Evolutionary conservation across 345 rosid genomes (phyloP), one percentile per base, ranked within the genome.

Genomic region (Brassica incana): DNA sequence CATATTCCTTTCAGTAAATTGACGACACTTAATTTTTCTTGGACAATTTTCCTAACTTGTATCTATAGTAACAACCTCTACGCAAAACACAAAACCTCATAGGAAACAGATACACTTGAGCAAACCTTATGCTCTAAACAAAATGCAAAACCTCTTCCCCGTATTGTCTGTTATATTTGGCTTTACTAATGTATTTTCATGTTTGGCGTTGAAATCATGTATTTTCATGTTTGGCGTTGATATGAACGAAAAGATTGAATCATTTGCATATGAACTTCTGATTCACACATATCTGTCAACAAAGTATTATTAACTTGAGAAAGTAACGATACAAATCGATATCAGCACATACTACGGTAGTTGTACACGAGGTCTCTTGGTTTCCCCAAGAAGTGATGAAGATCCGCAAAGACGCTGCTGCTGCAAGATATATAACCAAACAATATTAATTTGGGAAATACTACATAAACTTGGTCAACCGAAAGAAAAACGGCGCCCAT

Each of bases 371-470:
- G n/a, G 63, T 80, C 69, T 58, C 77, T 71, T 71, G 77, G 80
- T 60, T 76, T 71, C 45, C 29, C 65, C 27, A 25, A 66, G 43
- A 56, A 38, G 18, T 75, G 68, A 32, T 30, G 80, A 75, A 18
- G 56, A 71, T 75, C 83, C 38, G 11, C 67, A 72, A 76, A 66
- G 79, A 52, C 75, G 75, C 67, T 76, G 79, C 54, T 71, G 83
- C 77, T 79, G 78, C 78, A 78, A 65, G 25, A 11, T 38, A 45
- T 25, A 61, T 59, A 67, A 48, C 54, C 61, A 78, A 65, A 63
- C 40, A 16, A 52, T 36, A 7, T 64, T 18, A 77, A 63, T 25
- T 52, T 58, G 35, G 40, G 30, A 45, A 62, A 77, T 35, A 73
- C 20, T 35, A 73, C 20, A 58, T 43, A 18, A 72, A 5, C 56